These are phyloP conservation scores for Plasmopara halstedii DNA, from an alignment of 352 stramenopile species.

Conservation along the genomic window DNA sequence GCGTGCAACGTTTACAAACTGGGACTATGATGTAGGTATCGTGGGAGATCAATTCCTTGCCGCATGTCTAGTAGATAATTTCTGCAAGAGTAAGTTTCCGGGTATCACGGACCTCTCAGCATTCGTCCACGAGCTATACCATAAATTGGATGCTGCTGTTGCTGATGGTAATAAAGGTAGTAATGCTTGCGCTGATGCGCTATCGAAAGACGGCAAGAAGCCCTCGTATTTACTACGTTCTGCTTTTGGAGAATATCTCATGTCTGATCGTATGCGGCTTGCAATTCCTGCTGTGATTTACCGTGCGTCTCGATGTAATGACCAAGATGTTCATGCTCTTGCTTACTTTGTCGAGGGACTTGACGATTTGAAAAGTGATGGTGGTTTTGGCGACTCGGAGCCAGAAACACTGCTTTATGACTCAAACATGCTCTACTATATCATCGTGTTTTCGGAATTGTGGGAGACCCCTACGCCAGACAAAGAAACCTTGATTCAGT, in stretches of 20 bases:
- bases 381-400: slow-evolving; percentile 23
- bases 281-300: slow-evolving; percentile 53
- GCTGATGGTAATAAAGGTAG: slow-evolving; percentile 22
- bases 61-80: slow-evolving; percentile 45
- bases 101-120: slow-evolving; percentile 35
- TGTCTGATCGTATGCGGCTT: slow-evolving; percentile 30
- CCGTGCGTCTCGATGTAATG: slow-evolving; percentile 32
- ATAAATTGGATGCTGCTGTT: slow-evolving; percentile 39
- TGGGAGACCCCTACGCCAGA: slow-evolving; percentile 50
- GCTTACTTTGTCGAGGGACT: slow-evolving; percentile 23
- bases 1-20: slow-evolving; percentile 71
- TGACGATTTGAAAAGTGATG: slow-evolving; percentile 3
- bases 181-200: slow-evolving; percentile 42
- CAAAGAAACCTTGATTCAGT: slow-evolving; percentile 41
- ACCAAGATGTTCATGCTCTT: slow-evolving; percentile 32
- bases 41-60: slow-evolving; percentile 49
- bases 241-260: slow-evolving; percentile 51
- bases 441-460: slow-evolving; percentile 79
- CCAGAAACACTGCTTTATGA: slow-evolving; percentile 44
- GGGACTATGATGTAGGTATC: slow-evolving; percentile 63
- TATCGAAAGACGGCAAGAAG: slow-evolving; percentile 28
- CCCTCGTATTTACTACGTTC: slow-evolving; percentile 70
- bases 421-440: slow-evolving; percentile 68
- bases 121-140: slow-evolving; percentile 48
- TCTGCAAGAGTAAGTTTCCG: slow-evolving; percentile 60